A percentile compares a stretch with the other conserved stretches of the same genome.
phyloP scores from a whole-genome alignment of 306 rosid genomes.

The Acacia melanoxylon region DNA sequence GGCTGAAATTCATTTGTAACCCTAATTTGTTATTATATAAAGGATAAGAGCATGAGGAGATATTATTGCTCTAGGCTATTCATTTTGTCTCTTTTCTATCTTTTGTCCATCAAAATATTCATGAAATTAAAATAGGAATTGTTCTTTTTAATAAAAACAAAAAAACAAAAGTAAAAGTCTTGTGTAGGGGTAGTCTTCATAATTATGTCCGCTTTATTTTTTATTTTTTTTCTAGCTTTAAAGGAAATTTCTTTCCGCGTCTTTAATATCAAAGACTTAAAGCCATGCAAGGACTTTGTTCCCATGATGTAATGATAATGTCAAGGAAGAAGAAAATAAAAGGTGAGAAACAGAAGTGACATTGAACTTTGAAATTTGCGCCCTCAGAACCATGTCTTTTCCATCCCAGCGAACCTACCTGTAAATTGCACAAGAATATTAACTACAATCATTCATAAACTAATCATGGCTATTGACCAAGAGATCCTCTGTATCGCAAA shows the following conservation, averaged over 20 bases:
- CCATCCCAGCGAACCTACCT: not conserved
- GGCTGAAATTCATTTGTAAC: too few species aligned
- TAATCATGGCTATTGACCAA: constrained; percentile 12
- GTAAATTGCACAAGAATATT: not conserved
- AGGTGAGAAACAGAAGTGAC: not conserved
- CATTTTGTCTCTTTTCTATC: not conserved
- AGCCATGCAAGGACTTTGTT: constrained; percentile 21
- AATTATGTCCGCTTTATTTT: constrained; percentile 15
- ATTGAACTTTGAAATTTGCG: constrained; percentile 23
- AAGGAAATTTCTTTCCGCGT: constrained; percentile 25
- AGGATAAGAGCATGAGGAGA: too few species aligned
- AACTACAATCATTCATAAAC: constrained; percentile 22
- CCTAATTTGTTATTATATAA: too few species aligned
- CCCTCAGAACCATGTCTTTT: constrained; percentile 25
- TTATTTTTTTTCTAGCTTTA: not conserved
- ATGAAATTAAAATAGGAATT: not conserved
- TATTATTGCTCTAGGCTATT: too few species aligned
- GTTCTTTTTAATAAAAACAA: not conserved
- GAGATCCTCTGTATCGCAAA: constrained; percentile 2
- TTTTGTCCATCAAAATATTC: not conserved
- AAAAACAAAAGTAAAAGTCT: constrained; percentile 9
- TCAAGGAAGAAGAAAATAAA: constrained; percentile 23
- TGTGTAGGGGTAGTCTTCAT: constrained; percentile 6
- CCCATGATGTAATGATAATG: constrained; percentile 11
- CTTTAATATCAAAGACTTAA: constrained; percentile 21